Evolutionary conservation across 495 filamentous ascomycete species (phyloP).

Genomic region (Penicillium flavigenum): DNA sequence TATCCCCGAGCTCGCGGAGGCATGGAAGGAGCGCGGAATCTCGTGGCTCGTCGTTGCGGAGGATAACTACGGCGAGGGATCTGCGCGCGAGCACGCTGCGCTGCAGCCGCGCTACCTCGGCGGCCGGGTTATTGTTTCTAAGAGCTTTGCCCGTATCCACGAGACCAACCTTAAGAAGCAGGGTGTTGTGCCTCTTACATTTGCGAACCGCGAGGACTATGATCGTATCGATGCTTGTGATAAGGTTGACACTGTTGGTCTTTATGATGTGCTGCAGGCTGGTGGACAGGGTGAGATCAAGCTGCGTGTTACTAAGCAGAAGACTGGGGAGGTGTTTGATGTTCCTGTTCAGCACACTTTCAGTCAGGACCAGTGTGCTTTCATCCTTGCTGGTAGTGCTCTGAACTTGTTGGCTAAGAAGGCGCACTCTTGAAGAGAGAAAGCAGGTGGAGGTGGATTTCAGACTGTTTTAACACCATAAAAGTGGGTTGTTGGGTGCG

Average conservation of each 20-base stretch:
- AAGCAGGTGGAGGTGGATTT: neutral
- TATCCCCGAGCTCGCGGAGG: constrained; percentile 82
- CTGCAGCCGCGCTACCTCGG: constrained; percentile 93
- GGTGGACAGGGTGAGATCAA: constrained; percentile 79
- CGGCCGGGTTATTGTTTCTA: constrained; percentile 80
- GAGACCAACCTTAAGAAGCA: constrained; percentile 99
- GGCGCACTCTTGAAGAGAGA: constrained; percentile 21
- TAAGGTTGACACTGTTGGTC: constrained; percentile 72
- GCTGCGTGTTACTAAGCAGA: constrained; percentile 61
- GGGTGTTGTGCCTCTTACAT: constrained; percentile 90
- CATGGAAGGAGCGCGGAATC: constrained; percentile 68
- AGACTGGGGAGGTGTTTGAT: constrained; percentile 57
- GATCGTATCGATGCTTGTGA: constrained; percentile 78
- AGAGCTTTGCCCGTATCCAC: constrained; percentile 94
- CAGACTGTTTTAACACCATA: constrained; percentile 12
- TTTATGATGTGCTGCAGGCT: constrained; percentile 74
- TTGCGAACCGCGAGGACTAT: constrained; percentile 84
- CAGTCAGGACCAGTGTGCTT: constrained; percentile 81
- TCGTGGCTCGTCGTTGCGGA: constrained; percentile 94
- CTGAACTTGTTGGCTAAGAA: constrained; percentile 78
- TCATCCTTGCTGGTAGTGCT: constrained; percentile 91
- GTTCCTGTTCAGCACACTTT: constrained; percentile 65
- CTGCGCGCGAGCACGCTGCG: constrained; percentile 93
- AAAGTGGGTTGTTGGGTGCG: constrained; percentile 21
- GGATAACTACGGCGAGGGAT: constrained; percentile 97